These are phyloP conservation scores for Cyclotella distinguenda DNA, from an alignment of 108 stramenopile species.

Conservation along the genomic window DNA sequence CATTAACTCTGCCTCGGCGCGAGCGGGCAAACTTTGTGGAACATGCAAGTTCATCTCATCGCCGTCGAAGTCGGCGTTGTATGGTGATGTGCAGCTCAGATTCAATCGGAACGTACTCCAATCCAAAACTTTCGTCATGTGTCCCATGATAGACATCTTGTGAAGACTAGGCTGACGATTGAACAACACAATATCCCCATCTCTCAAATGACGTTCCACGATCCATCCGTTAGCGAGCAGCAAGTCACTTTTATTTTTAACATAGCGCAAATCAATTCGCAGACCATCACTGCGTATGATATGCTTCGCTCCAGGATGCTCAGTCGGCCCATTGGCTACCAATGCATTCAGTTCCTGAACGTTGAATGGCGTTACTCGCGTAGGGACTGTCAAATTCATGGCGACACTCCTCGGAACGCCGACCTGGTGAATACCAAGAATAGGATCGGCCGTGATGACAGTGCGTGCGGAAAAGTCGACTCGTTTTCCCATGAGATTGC, in stretches of 20 bases:
- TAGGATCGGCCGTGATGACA: slow-evolving; percentile 99
- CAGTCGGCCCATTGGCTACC: slow-evolving; percentile 93
- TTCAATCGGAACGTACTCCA: slow-evolving; percentile 99
- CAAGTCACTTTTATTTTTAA: slow-evolving; percentile 91
- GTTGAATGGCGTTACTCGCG: slow-evolving; percentile 95
- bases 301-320: slow-evolving; percentile 96
- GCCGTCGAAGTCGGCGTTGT: slow-evolving; percentile 99
- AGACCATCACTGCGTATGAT: slow-evolving; percentile 95
- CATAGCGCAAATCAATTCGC: slow-evolving; percentile 93
- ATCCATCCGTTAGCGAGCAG: slow-evolving; percentile 93
- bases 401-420: slow-evolving; percentile 97
- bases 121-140: slow-evolving; percentile 96
- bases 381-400: slow-evolving; percentile 97
- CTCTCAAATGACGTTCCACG: slow-evolving; percentile 96
- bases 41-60: slow-evolving; percentile 99
- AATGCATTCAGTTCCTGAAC: slow-evolving; percentile 77
- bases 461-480: slow-evolving; percentile 99
- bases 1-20: slow-evolving; percentile 95
- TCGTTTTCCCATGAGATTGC: slow-evolving; percentile 99
- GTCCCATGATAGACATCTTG: slow-evolving; percentile 99
- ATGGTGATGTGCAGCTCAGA: slow-evolving; percentile 96
- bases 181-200: slow-evolving; percentile 98
- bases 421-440: slow-evolving; percentile 98
- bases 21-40: slow-evolving; percentile 94
- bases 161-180: slow-evolving; percentile 99